Evolutionary conservation across 2,329 filamentous ascomycete genomes (phyloP).

Genomic region (Talaromyces sp.): DNA sequence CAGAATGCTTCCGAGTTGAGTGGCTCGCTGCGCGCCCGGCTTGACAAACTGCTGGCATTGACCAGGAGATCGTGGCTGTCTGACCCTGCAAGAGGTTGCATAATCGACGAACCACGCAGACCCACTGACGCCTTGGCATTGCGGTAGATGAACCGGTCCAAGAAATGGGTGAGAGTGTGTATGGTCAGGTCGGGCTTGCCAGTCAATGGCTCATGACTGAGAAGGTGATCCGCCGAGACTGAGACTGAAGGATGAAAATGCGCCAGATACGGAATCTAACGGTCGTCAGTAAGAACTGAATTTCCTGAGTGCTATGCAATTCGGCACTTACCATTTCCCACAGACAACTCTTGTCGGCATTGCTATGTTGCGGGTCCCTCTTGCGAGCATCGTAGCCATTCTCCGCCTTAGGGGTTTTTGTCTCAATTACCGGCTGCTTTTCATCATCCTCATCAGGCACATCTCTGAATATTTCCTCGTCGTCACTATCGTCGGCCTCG

Average conservation of each 20-base stretch:
- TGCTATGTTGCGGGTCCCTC: conserved; percentile 83
- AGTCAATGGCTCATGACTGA: conserved; percentile 64
- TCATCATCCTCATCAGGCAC: conserved; percentile 52
- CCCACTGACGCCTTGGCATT: conserved; percentile 67
- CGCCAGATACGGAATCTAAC: conserved; percentile 57
- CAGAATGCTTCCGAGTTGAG: conserved; percentile 89
- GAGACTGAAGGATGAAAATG: conserved; percentile 94
- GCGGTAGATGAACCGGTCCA: conserved; percentile 97
- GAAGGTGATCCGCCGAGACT: conserved; percentile 68
- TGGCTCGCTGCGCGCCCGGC: conserved; percentile 56
- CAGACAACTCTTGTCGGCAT: conserved; percentile 85
- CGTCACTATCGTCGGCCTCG: conserved; percentile 68
- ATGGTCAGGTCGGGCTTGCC: conserved; percentile 86
- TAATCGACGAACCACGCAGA: conserved; percentile 79
- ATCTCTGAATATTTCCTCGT: conserved; percentile 64
- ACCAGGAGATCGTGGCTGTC: conserved; percentile 58
- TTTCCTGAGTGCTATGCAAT: not conserved
- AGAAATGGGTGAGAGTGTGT: conserved; percentile 88
- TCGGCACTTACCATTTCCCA: conserved; percentile 73
- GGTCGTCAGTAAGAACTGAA: conserved; percentile 18
- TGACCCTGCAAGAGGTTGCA: conserved; percentile 78
- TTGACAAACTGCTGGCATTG: conserved; percentile 31
- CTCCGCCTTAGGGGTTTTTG: conserved; percentile 20
- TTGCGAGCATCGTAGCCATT: conserved; percentile 77
- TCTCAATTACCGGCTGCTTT: conserved; percentile 18